These are phyloP conservation scores for Penicillium longicatenatum DNA, from an alignment of 495 filamentous ascomycete species.

Conservation along the genomic window DNA sequence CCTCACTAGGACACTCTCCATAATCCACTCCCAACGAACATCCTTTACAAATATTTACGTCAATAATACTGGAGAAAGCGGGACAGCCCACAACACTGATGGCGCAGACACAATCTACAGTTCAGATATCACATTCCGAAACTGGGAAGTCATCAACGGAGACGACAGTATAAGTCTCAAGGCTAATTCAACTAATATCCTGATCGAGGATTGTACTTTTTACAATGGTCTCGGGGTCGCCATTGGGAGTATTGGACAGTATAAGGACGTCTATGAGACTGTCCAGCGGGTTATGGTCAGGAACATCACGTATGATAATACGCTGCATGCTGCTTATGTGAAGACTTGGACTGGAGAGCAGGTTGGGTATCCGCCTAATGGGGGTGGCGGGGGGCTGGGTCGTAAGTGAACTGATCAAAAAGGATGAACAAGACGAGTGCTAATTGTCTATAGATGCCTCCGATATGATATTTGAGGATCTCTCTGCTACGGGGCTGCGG, in stretches of 20 bases:
- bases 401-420: constrained; percentile 31
- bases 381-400: constrained; percentile 50
- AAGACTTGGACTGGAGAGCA: constrained; percentile 50
- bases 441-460: neutral
- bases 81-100: constrained; percentile 33
- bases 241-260: constrained; percentile 51
- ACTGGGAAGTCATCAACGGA: constrained; percentile 39
- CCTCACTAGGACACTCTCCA: neutral
- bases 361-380: constrained; percentile 48
- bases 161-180: constrained; percentile 43
- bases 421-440: neutral
- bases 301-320: constrained; percentile 38
- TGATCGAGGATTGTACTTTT: constrained; percentile 35
- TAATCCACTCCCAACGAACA: constrained; percentile 4
- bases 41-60: constrained; percentile 42
- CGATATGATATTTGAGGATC: neutral
- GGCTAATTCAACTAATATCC: constrained; percentile 42
- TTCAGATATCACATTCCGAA: constrained; percentile 34
- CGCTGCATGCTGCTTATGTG: constrained; percentile 42
- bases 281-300: constrained; percentile 39
- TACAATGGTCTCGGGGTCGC: constrained; percentile 37
- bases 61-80: constrained; percentile 26
- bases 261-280: constrained; percentile 36
- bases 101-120: constrained; percentile 39
- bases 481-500: constrained; percentile 15